These are phyloP conservation scores for Pezicula carpinea DNA, from an alignment of 2,329 filamentous ascomycete genomes.

Conservation along the genomic window DNA sequence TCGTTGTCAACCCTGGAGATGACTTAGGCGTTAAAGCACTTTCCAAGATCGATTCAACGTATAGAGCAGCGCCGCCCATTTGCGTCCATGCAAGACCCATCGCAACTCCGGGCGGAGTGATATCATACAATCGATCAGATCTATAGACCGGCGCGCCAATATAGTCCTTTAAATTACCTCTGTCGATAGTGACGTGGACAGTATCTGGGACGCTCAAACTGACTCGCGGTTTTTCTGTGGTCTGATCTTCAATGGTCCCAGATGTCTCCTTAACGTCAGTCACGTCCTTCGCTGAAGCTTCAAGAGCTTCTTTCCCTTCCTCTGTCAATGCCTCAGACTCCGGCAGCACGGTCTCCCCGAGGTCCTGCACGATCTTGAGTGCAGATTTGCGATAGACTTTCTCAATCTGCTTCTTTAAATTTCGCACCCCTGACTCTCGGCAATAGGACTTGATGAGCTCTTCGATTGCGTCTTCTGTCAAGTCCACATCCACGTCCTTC, in stretches of 20 bases:
- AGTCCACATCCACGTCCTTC: conserved; percentile 83
- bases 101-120: conserved; percentile 86
- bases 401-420: conserved; percentile 98
- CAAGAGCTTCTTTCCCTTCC: conserved; percentile 74
- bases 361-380: conserved; percentile 91
- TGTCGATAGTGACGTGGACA: conserved; percentile 81
- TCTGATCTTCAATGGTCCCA: conserved; percentile 48
- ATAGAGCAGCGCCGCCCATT: conserved; percentile 92
- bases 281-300: conserved; percentile 64
- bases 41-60: conserved; percentile 95
- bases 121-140: conserved; percentile 90
- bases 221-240: conserved; percentile 63
- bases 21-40: conserved; percentile 70
- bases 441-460: conserved; percentile 99
- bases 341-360: conserved; percentile 77
- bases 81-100: conserved; percentile 99
- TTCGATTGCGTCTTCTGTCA: conserved; percentile 82
- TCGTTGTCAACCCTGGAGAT: conserved; percentile 78
- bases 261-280: conserved; percentile 59
- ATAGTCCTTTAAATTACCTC: conserved; percentile 91
- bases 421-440: conserved; percentile 92
- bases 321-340: conserved; percentile 80
- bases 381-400: conserved; percentile 98
- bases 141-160: conserved; percentile 95
- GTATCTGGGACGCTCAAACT: conserved; percentile 78